These are phyloP conservation scores for Plantago ovata DNA, from an alignment of 257 asterid genomes.

Conservation along the genomic window DNA sequence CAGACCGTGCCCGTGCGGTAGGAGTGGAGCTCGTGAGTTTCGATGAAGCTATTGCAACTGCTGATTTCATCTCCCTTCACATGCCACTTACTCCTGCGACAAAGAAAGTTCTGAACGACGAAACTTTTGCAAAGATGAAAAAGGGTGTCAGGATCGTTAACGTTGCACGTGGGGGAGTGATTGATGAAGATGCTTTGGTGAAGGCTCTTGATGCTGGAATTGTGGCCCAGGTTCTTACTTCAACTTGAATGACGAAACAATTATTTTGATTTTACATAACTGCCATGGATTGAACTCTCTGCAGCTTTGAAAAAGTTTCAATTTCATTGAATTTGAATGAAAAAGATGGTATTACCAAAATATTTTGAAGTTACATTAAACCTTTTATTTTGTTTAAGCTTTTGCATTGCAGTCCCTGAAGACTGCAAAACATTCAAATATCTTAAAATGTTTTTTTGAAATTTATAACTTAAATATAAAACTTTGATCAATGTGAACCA, in stretches of 20 bases:
- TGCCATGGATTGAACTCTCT: too few relatives aligned
- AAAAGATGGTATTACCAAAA: too few relatives aligned
- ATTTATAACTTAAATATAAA: too few relatives aligned
- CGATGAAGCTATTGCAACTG: slow-evolving; percentile 53
- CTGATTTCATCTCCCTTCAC: slow-evolving; percentile 72
- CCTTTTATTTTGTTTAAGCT: too few relatives aligned
- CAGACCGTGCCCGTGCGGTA: slow-evolving; percentile 74
- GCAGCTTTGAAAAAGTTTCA: too few relatives aligned
- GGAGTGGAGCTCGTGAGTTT: slow-evolving; percentile 74
- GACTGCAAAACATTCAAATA: too few relatives aligned
- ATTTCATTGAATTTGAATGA: too few relatives aligned
- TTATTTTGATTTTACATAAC: too few relatives aligned
- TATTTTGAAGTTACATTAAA: too few relatives aligned
- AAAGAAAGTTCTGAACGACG: slow-evolving; percentile 54
- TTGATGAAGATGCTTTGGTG: slow-evolving; percentile 72
- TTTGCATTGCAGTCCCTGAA: too few relatives aligned
- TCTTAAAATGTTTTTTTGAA: too few relatives aligned
- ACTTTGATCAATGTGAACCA: too few relatives aligned
- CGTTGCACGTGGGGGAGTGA: slow-evolving; percentile 82
- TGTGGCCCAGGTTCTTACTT: slow-evolving; percentile 60
- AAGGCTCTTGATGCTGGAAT: slow-evolving; percentile 70
- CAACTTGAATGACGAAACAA: background rate
- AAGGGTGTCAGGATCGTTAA: slow-evolving; percentile 64
- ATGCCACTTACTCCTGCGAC: slow-evolving; percentile 75
- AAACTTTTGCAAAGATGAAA: slow-evolving; percentile 68